Evolutionary conservation across 352 stramenopile genomes (phyloP), one percentile per base, ranked within the genome.

Genomic region (Pythium brachiatum): DNA sequence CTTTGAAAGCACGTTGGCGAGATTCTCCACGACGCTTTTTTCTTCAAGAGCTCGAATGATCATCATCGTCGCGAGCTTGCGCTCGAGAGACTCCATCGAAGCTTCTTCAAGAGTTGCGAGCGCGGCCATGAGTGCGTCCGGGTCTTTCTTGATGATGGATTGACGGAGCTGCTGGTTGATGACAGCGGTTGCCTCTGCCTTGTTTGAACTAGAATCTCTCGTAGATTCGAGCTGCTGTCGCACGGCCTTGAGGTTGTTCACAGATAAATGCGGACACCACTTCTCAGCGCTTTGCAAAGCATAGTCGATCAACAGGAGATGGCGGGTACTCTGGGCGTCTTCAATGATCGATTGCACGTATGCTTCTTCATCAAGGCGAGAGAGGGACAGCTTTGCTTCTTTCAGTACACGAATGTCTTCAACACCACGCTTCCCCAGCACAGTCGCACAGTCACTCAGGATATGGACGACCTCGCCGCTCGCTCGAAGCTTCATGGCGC

Each of bases 41-140:
- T 90, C 83, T 57, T 92, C 83, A 1, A 92, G 61, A 26, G 83
- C 74, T 44, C 83, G 79, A 60, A 92, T 92, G 54, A 90, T 87
- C 76, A 90, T 84, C 79, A 90, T 89, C 11, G 83, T 92, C 27
- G 78, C 83, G n/a, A 92, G 69, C 39, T 92, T 90, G 27, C 81
- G 64, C 57, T 92, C 83, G 13, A 90, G 58, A 0, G 81, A 89
- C 55, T 92, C 83, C 2, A 75, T 68, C 0, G 80, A 88, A 4
- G 80, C 74, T 21, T 86, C 83, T 56, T 92, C 76, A 3, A 90
- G 51, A 3, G 79, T 85, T 36, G 83, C 83, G 23, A 92, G 70
- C 0, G 74, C 76, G 12, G 73, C 83, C 80, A 92, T 92, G 27
- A 92, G 73, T 23, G 76, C 69, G 57, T 92, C 80, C 6, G 79